These are phyloP conservation scores for Diaporthe sp. DNA, from an alignment of 2,329 filamentous ascomycete genomes.

Conservation along the genomic window DNA sequence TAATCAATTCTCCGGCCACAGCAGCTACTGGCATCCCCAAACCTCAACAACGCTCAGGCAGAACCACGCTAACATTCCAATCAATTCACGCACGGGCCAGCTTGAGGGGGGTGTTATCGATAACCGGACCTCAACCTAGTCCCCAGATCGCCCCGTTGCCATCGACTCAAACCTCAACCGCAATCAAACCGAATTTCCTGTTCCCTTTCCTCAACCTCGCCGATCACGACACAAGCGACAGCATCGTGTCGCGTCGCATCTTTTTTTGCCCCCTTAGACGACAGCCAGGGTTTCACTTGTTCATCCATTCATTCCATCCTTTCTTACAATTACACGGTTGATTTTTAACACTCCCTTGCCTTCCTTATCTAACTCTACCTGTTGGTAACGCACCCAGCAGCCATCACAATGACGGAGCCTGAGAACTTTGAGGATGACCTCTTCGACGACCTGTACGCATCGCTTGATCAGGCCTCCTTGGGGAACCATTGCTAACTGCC, in stretches of 20 bases:
- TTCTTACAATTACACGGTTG: conserved; percentile 9
- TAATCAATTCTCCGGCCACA: conserved; percentile 15
- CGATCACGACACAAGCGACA: background rate
- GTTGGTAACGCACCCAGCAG: conserved; percentile 5
- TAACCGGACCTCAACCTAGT: conserved; percentile 5
- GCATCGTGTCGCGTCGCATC: background rate
- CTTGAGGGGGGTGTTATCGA: background rate
- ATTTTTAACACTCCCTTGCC: conserved; percentile 9
- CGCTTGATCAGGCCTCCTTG: background rate
- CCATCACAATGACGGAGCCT: conserved; percentile 75
- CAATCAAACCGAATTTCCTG: conserved; percentile 21
- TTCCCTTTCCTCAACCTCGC: background rate
- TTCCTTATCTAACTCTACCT: background rate
- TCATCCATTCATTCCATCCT: background rate
- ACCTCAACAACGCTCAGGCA: background rate
- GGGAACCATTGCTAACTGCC: conserved; percentile 35
- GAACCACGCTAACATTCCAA: conserved; percentile 6
- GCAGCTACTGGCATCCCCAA: background rate
- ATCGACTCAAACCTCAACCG: conserved; percentile 14
- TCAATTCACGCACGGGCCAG: conserved; percentile 8
- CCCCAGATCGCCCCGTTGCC: conserved; percentile 16
- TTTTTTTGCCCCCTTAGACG: conserved; percentile 32
- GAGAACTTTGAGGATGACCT: conserved; percentile 90
- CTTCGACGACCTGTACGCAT: conserved; percentile 87
- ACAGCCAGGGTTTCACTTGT: background rate